Evolutionary conservation across 2,329 filamentous ascomycete species (phyloP).

Genomic region (Trichothecium sympodiale): DNA sequence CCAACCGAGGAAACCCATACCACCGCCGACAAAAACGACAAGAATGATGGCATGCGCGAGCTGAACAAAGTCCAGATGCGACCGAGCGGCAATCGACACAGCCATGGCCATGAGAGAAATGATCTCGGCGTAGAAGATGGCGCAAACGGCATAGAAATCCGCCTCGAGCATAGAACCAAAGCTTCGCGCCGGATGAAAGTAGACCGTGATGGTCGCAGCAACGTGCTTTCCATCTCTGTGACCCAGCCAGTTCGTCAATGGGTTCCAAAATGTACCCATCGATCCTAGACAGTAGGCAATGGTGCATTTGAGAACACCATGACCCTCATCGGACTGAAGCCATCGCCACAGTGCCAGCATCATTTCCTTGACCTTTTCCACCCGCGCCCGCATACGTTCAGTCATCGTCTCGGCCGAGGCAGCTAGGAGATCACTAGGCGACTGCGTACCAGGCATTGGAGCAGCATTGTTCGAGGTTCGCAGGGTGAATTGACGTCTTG

Average conservation of each 20-base stretch:
- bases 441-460: conserved; percentile 15
- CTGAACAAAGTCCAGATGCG: conserved; percentile 50
- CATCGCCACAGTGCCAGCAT: conserved; percentile 42
- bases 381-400: conserved; percentile 7
- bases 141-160: conserved; percentile 61
- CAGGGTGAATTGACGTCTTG: conserved; percentile 69
- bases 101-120: conserved; percentile 79
- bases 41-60: conserved; percentile 72
- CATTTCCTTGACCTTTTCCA: conserved; percentile 22
- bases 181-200: conserved; percentile 83
- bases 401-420: conserved; percentile 10
- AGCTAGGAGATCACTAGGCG: conserved; percentile 5
- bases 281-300: conserved; percentile 81
- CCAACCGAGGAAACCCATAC: conserved; percentile 81
- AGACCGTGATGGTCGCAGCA: conserved; percentile 86
- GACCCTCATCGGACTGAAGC: conserved; percentile 60
- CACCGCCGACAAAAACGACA: conserved; percentile 74
- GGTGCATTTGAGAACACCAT: conserved; percentile 80
- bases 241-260: conserved; percentile 63
- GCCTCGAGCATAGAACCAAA: conserved; percentile 86
- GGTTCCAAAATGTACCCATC: conserved; percentile 71
- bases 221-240: conserved; percentile 87
- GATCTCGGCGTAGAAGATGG: conserved; percentile 59
- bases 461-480: conserved; percentile 33
- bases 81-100: conserved; percentile 69